Conservation (phyloP, 2,329 filamentous ascomycete genomes). For the Aspergillus neotritici region DNA sequence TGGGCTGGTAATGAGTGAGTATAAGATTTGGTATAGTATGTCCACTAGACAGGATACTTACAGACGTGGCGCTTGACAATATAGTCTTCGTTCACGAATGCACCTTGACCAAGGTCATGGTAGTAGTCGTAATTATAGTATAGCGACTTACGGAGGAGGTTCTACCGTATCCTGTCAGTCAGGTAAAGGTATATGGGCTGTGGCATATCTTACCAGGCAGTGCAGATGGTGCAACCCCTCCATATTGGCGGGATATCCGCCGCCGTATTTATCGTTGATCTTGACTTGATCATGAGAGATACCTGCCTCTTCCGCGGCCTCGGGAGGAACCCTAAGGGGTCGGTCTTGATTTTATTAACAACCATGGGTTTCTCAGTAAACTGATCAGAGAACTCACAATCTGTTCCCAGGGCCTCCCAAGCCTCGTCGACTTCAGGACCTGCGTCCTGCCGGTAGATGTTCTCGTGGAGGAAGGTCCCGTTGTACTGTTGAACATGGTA, state of each 20-base stretch:
- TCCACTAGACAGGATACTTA: constrained; percentile 21
- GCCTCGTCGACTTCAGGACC: constrained; percentile 53
- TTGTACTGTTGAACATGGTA: constrained; percentile 48
- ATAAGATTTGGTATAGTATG: background rate
- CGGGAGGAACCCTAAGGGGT: constrained; percentile 45
- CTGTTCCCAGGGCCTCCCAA: constrained; percentile 49
- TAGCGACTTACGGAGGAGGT: constrained; percentile 53
- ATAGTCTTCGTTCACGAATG: constrained; percentile 52
- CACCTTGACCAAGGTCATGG: constrained; percentile 43
- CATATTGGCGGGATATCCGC: constrained; percentile 44
- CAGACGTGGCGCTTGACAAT: constrained; percentile 54
- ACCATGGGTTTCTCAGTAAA: background rate
- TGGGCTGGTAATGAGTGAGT: constrained; percentile 37
- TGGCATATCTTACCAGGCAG: constrained; percentile 45
- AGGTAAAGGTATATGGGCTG: too few species aligned
- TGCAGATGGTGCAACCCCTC: constrained; percentile 37
- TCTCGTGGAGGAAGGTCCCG: constrained; percentile 52
- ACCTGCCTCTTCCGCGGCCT: constrained; percentile 48
- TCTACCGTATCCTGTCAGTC: constrained; percentile 30
- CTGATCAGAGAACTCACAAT: constrained; percentile 38
- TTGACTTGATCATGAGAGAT: constrained; percentile 52
- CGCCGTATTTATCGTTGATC: constrained; percentile 51
- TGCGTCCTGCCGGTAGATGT: constrained; percentile 47
- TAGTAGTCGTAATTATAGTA: constrained; percentile 59
- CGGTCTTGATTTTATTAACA: constrained; percentile 31